These are phyloP conservation scores for Scalesia atractyloides DNA, from an alignment of 129 eudicot species.

Conservation along the genomic window DNA sequence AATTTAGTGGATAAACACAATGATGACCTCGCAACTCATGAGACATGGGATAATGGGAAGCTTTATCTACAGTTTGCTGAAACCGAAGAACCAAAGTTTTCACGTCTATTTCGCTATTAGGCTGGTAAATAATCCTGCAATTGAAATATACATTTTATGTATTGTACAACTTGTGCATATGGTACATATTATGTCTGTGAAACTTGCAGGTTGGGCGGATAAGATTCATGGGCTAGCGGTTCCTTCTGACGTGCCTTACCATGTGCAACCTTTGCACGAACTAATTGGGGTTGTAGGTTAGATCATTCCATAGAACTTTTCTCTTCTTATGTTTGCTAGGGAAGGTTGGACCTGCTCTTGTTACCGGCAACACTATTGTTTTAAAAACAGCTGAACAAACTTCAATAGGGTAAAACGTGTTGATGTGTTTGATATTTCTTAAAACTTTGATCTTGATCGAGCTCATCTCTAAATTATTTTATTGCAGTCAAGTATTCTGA, in stretches of 20 bases:
- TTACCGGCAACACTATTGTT: conserved; percentile 57
- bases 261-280: conserved; percentile 56
- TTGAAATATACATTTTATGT: no score
- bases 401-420: no score
- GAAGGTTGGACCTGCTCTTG: conserved; percentile 67
- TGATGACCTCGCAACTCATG: conserved; percentile 33
- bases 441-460: no score
- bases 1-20: conserved; percentile 66
- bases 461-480: no score
- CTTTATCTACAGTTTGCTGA: conserved; percentile 9
- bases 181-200: conserved; percentile 1
- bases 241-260: conserved; percentile 65
- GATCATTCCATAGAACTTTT: conserved; percentile 69
- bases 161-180: conserved; percentile 3
- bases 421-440: no score
- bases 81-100: conserved; percentile 36
- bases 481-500: no score
- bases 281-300: conserved; percentile 64
- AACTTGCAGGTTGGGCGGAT: conserved; percentile 62
- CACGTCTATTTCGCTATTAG: conserved; percentile 59
- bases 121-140: conserved; percentile 40
- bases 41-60: conserved; percentile 21
- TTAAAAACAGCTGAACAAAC: conserved; percentile 61
- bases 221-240: conserved; percentile 67
- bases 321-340: conserved; percentile 69